Evolutionary conservation across 495 filamentous ascomycete species (phyloP).

Genomic region (Penicillium desertorum): DNA sequence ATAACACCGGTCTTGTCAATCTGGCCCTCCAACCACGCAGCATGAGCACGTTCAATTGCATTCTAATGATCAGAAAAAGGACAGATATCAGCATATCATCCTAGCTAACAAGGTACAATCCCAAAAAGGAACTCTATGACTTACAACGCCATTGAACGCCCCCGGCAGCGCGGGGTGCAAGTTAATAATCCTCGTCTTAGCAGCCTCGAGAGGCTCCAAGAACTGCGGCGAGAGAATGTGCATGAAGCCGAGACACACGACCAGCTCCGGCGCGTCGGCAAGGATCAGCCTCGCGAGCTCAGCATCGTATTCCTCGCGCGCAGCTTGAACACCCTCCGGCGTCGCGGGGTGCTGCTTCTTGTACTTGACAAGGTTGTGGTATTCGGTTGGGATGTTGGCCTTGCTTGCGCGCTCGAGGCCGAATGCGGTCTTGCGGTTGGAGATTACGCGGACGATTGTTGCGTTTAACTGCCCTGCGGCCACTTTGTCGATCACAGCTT

Average conservation of each 20-base stretch:
- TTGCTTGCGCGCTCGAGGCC: constrained; percentile 71
- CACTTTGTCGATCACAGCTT: constrained; percentile 81
- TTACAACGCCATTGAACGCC: constrained; percentile 70
- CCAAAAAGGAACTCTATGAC: constrained; percentile 16
- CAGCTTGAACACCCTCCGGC: constrained; percentile 47
- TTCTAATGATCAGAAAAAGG: constrained; percentile 29
- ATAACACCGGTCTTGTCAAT: constrained; percentile 86
- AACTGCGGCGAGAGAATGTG: constrained; percentile 62
- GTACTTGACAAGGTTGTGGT: constrained; percentile 81
- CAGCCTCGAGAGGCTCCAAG: constrained; percentile 62
- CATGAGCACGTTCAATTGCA: constrained; percentile 76
- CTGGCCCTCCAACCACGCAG: constrained; percentile 68
- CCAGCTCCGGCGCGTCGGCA: constrained; percentile 64
- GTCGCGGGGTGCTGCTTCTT: constrained; percentile 52
- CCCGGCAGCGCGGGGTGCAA: constrained; percentile 79
- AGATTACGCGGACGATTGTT: constrained; percentile 73
- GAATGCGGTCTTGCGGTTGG: constrained; percentile 77
- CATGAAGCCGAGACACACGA: constrained; percentile 59
- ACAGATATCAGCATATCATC: constrained; percentile 6
- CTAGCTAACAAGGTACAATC: not conserved
- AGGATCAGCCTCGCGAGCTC: constrained; percentile 74
- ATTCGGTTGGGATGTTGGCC: constrained; percentile 73
- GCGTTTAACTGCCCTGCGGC: constrained; percentile 55
- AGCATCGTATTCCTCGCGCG: constrained; percentile 72
- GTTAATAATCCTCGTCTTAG: constrained; percentile 73